Evolutionary conservation across 352 stramenopile species (phyloP), one percentile per base, ranked within the genome.

Genomic region (Pythium vanterpoolii): DNA sequence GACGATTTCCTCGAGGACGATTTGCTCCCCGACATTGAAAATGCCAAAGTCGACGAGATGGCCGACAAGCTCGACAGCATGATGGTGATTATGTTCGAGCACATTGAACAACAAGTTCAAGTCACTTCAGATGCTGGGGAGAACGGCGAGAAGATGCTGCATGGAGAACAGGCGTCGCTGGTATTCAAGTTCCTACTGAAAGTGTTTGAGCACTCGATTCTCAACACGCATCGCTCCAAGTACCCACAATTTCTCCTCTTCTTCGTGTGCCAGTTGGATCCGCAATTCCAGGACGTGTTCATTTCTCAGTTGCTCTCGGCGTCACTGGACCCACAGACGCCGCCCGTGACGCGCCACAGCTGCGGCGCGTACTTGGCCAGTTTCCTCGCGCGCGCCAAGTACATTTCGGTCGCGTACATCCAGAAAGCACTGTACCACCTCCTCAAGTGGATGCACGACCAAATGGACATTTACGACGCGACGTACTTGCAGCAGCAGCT

Each of bases 311-410:
- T 96, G 21, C 70, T 94, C 13, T 70, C 81, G 1, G 77, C 79
- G 26, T 90, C 79, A 47, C 73, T 90, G 33, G 86, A 95, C 38
- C 67, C 83, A 11, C 90, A 96, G 47, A 87, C 68, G 58, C 88
- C 95, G 8, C 83, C 90, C 13, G 84, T 94, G 34, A 96, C 91
- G 30, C 83, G 90, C 21, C 96, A 98, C 72, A 98, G 87, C 60
- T 95, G 90, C 57, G 89, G 90, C 16, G 97, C 93, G 27, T 99
- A 98, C 69, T 73, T 99, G 24, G 96, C 96, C 21, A 98, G 94
- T 26, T 99, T 98, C 63, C 75, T 99, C 16, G 96, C 90, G 51
- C 84, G 96, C 27, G 91, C 94, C 27, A 97, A 92, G 49, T 98
- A 97, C 73, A 91, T 98, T 40, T 87, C 83, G 26, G 72, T 96